Base-by-base conservation (phyloP, 1,139 yeast species). In the Candida gigantensis region DNA sequence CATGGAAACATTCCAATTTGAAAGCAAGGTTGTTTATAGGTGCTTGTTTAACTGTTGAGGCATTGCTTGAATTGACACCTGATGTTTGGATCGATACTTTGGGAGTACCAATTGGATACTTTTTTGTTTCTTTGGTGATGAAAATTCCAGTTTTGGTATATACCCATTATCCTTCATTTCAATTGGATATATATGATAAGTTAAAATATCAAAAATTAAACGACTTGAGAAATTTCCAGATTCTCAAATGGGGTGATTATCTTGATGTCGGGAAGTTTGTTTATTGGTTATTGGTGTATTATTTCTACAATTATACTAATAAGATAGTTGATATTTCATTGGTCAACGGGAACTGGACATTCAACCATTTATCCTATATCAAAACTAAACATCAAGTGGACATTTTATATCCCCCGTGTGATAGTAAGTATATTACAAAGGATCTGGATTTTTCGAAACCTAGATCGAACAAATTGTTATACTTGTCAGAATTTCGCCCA, bases 71-170 rank as follows among this genome's bases (percentile, higher is more conserved):
- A 46, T 69, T 87, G 28, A 71, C 84, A 6, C 97, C 97, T 0
- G 97, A 92, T 58, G 73, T 89, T n/a, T 89, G 90, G 79, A 71
- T 92, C 24, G 98, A 94, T 55, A 90, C 98, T 2, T 84, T 88
- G 74, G 98, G 98, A 0, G 79, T 87, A 42, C 97, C 98, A 1
- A 92, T 92, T 39, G 67, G 84, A 20, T 89, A 89, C 57, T 51
- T 55, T 28, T 51, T 81, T 24, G 77, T 86, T 0, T 60, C 72
- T 14, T 54, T 65, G 49, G 53, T 78, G 28, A 66, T 85, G 30
- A 71, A 74, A 43, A 66, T 88, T 20, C 98, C 98, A 1, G 74
- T 92, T 21, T 65, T 85, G 20, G 79, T 96, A 1, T 94, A 94
- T 53, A 89, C 89, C 14, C 98, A 94, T 64, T 94, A 87, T 62